Conservation (phyloP, 257 asterid species). For the Mentha longifolia region DNA sequence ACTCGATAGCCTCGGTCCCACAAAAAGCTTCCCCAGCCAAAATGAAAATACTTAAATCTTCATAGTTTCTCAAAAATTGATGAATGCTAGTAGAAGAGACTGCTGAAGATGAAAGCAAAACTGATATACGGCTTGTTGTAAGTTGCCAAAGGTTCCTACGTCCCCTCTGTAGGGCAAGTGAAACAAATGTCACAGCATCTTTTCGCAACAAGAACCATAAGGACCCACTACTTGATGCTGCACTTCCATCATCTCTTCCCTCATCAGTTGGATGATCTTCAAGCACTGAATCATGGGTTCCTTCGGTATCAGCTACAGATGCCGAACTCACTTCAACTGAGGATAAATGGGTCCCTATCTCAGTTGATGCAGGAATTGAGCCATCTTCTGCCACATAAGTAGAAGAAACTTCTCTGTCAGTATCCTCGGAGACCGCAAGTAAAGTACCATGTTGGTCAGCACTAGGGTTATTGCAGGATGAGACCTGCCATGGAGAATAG, state of each 20-base stretch:
- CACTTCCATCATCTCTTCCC: conserved; percentile 90
- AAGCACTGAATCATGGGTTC: conserved; percentile 41
- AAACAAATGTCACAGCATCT: conserved; percentile 78
- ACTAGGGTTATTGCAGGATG: conserved; percentile 42
- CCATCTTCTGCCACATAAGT: conserved; percentile 47
- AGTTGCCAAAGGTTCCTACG: conserved; percentile 99
- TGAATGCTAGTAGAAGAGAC: conserved; percentile 88
- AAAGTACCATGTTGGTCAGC: conserved; percentile 35
- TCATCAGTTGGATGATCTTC: conserved; percentile 51
- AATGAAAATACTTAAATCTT: conserved; percentile 79
- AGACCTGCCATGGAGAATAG: conserved; percentile 44
- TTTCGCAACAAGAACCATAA: conserved; percentile 87
- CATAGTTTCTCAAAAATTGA: conserved; percentile 92
- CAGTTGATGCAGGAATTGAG: conserved; percentile 44
- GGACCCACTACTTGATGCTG: conserved; percentile 97
- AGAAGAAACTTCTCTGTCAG: conserved; percentile 47
- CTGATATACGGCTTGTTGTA: conserved; percentile 91
- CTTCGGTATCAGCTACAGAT: conserved; percentile 46
- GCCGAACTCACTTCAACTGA: conserved; percentile 52
- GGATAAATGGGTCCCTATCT: conserved; percentile 40
- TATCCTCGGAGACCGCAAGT: conserved; percentile 40
- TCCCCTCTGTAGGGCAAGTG: conserved; percentile 87
- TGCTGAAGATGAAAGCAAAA: conserved; percentile 90
- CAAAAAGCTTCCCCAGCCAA: conserved; percentile 99
- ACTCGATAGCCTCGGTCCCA: conserved; percentile 88